Base-by-base conservation (phyloP, 202 grass and related monocot species). In the Zoysia matrella region DNA sequence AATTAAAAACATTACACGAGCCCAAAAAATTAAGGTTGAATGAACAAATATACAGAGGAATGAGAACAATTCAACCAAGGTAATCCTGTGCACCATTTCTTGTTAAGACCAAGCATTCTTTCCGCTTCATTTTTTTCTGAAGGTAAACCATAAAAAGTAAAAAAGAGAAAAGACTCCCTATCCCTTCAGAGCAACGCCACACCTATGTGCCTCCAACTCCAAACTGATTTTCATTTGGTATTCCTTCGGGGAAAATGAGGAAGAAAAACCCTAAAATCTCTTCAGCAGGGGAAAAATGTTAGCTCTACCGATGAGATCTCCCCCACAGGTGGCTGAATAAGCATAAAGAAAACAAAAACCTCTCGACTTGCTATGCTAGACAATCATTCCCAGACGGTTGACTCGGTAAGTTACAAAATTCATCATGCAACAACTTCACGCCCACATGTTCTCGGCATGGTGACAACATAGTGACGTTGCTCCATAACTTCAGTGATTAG, bases 201-300 rank as follows among this genome's bases (percentile, higher is more conserved):
- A 30, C 22, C 22, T 30, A 30, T 83, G 80, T 75, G 88, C 88
- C 71, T 75, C 88, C 80, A 79, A 71, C 74, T 80, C 69, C 83
- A 86, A 76, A 79, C 64, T 79, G 51, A 67, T n/a, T 83, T 83
- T 42, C 78, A 73, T 73, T 89, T 70, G 51, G 75, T 74, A 86
- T 83, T 90, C 80, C 84, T 83, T 87, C 80, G 71, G 80, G 71
- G 65, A 90, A 90, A 90, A 83, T 65, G 58, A 71, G 80, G 62
- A 82, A 82, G 75, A 87, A 80, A 86, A 86, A 86, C 22, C 57
- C 57, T 80, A 74, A 83, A 87, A 75, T 75, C 51, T 80, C 80
- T 71, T 80, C 64, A 76, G 76, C 66, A 15, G 39, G 69, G 55
- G 47, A 30, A 69, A 71, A 76, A 58, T 79, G 47, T 72, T 77